Evolutionary conservation across 768 basidiomycete species (phyloP).

Genomic region (Pleurotus salmoneostramineus): DNA sequence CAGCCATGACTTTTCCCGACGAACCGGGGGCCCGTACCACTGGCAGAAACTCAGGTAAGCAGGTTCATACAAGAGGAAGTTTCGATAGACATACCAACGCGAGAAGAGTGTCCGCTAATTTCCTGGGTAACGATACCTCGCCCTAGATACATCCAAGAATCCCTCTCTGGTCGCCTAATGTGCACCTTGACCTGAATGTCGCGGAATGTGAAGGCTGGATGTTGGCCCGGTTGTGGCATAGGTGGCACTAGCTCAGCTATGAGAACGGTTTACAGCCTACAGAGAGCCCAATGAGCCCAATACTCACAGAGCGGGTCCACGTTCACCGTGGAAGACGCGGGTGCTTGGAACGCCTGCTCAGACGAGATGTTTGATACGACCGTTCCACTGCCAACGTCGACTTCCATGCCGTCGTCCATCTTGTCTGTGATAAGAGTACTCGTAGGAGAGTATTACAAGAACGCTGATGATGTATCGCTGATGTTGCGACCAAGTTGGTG

Average conservation of each 20-base stretch:
- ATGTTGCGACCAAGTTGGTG: no score
- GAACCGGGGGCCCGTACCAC: conserved; percentile 58
- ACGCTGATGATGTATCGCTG: no score
- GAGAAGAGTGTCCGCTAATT: conserved; percentile 68
- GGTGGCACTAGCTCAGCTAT: neutral
- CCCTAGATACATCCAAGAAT: conserved; percentile 80
- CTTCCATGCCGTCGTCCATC: conserved; percentile 5
- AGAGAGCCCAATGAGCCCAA: neutral
- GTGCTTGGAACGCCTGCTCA: conserved; percentile 15
- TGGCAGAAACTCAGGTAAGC: conserved; percentile 19
- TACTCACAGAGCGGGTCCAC: neutral
- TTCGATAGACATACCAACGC: conserved; percentile 58
- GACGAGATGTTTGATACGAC: neutral
- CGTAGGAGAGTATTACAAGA: neutral
- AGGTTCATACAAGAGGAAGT: neutral
- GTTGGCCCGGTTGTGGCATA: conserved; percentile 14
- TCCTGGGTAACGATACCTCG: conserved; percentile 77
- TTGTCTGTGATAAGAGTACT: neutral
- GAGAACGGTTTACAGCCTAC: neutral
- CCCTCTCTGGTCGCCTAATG: conserved; percentile 72
- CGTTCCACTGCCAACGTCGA: neutral
- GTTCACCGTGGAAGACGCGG: neutral
- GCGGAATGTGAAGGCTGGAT: conserved; percentile 56
- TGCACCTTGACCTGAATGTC: conserved; percentile 86
- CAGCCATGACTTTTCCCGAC: conserved; percentile 63